Base-by-base conservation (phyloP, 768 basidiomycete species). In the Boletus tomentosulus region DNA sequence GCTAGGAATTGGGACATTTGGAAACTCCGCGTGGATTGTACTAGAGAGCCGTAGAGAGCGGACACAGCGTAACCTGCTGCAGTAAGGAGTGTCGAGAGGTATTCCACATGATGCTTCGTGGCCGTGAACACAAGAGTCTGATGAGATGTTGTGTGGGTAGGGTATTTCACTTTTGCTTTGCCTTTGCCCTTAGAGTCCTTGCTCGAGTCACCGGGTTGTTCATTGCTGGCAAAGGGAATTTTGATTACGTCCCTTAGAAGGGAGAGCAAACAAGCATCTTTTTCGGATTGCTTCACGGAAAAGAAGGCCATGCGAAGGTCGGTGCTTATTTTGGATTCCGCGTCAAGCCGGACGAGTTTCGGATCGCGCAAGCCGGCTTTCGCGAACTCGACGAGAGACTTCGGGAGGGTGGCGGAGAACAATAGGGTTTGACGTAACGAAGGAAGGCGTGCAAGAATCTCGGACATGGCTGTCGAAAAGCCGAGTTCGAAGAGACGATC, bases 401-500 rank as follows among this genome's bases (percentile, higher is more conserved):
- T 93, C 6, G 97, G 97, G 4, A 99, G 78, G 0, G 97, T 99
- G 2, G 97, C 97, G 1, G 95, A 98, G 71, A 98, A 98, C 6
- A 99, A 81, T 38, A 98, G 80, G 2, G 93, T 96, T 71, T 98
- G 97, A 31, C 97, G 85, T 13, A 84, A 81, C 0, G 84, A 55
- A 12, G 95, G 94, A 48, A 99, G 83, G 31, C 94, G 91, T 61
- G 87, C 81, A 13, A 99, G 76, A 60, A 98, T 95, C 71, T 98
- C 96, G 50, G 85, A 87, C 34, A 99, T 79, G 47, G 95, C 89
- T 2, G 86, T 84, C 62, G 92, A 89, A 70, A 99, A 99, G 28
- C 97, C 97, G 85, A 98, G 91, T 67, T 99, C 97, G 70, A 99
- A 99, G 11, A 99, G 82, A 33, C 97, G 87, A 70, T 99, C 97